Evolutionary conservation across 116 monocot species (phyloP).

Genomic region (Cymodocea nodosa): DNA sequence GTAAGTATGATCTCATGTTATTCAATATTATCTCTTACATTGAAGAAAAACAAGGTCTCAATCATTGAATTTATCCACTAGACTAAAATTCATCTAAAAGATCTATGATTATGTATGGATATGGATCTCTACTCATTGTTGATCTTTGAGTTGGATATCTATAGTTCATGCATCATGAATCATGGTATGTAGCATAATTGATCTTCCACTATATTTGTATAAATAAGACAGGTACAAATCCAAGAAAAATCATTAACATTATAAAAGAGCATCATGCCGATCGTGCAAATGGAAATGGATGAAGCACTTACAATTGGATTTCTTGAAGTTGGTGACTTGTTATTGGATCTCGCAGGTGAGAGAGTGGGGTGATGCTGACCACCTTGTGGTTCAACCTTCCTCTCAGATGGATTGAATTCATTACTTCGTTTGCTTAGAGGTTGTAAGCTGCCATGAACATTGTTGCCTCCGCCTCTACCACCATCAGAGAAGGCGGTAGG

Average conservation of each 20-base stretch:
- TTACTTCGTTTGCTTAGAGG: background rate
- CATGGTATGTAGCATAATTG: no score
- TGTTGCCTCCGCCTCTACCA: background rate
- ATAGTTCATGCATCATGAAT: no score
- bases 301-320: conserved; percentile 1
- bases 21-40: background rate
- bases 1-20: background rate
- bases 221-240: no score
- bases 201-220: no score
- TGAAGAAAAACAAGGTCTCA: no score
- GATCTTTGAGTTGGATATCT: no score
- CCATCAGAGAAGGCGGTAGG: conserved; percentile 18
- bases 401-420: background rate
- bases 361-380: background rate
- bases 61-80: no score
- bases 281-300: background rate
- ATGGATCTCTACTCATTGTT: no score
- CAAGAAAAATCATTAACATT: no score
- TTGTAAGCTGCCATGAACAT: background rate
- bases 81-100: no score
- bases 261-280: no score
- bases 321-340: background rate
- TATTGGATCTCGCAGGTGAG: background rate
- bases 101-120: no score
- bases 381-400: background rate